Evolutionary conservation across 352 stramenopile species (phyloP).

Genomic region (Pythium dissotocum): DNA sequence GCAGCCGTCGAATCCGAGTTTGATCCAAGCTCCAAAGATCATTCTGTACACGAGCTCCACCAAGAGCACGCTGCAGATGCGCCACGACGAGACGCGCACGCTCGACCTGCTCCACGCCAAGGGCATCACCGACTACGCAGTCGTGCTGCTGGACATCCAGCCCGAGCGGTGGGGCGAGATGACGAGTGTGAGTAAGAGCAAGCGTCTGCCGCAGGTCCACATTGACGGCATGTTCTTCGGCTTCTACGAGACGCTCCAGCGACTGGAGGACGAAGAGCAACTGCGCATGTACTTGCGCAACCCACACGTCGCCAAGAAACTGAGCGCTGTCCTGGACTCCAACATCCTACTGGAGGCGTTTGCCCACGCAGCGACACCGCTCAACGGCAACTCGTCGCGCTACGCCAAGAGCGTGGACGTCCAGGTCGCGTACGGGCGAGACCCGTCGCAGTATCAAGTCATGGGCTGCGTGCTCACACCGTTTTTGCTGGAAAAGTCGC

Average conservation of each 20-base stretch:
- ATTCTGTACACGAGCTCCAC: conserved; percentile 81
- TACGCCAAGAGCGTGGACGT: conserved; percentile 71
- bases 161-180: conserved; percentile 72
- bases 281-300: conserved; percentile 81
- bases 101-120: conserved; percentile 79
- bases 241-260: conserved; percentile 80
- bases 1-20: conserved; percentile 28
- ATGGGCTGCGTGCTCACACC: conserved; percentile 51
- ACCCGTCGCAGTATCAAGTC: conserved; percentile 60
- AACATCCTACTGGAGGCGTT: conserved; percentile 83
- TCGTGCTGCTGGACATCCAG: conserved; percentile 68
- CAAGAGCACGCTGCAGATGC: conserved; percentile 84
- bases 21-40: conserved; percentile 31
- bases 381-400: conserved; percentile 76
- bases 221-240: conserved; percentile 72
- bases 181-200: conserved; percentile 64
- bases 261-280: conserved; percentile 77
- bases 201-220: conserved; percentile 72
- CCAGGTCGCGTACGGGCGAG: conserved; percentile 42
- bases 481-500: conserved; percentile 69
- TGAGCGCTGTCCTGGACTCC: conserved; percentile 60
- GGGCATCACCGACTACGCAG: conserved; percentile 60
- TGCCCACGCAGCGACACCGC: conserved; percentile 59
- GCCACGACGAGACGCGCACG: conserved; percentile 67
- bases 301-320: conserved; percentile 53